Conservation (phyloP, 163 green algal genomes). For the Chlorella variabilis region DNA sequence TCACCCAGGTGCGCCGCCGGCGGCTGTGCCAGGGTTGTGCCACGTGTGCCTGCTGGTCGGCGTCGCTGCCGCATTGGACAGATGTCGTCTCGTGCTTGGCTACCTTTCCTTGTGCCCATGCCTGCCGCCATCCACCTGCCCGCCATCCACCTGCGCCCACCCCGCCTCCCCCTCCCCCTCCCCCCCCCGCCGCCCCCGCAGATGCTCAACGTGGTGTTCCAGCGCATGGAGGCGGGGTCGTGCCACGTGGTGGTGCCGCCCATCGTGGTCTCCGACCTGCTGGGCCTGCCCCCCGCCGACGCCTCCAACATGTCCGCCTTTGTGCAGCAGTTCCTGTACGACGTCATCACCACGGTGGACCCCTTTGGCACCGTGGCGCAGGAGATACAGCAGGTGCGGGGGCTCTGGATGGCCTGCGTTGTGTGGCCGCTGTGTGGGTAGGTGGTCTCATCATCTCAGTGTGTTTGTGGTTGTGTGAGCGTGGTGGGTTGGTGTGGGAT, state of each 20-base stretch:
- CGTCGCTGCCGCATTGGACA: too few relatives aligned
- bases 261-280: slow-evolving; percentile 90
- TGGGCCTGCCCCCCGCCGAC: slow-evolving; percentile 69
- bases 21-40: too few relatives aligned
- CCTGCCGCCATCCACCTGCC: too few relatives aligned
- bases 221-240: slow-evolving; percentile 80
- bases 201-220: slow-evolving; percentile 98
- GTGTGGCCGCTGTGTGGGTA: too few relatives aligned
- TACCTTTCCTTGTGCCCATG: background rate
- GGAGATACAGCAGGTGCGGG: slow-evolving; percentile 44
- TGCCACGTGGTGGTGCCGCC: slow-evolving; percentile 69
- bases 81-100: background rate
- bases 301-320: slow-evolving; percentile 63
- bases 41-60: too few relatives aligned
- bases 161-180: background rate
- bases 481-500: too few relatives aligned
- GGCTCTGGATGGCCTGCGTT: too few relatives aligned
- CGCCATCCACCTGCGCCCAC: background rate
- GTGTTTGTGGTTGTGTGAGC: too few relatives aligned
- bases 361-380: slow-evolving; percentile 56
- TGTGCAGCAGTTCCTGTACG: slow-evolving; percentile 77
- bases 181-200: slow-evolving; percentile 29
- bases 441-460: too few relatives aligned
- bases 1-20: slow-evolving; percentile 79
- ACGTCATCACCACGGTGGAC: slow-evolving; percentile 60